These are phyloP conservation scores for Catharanthus roseus DNA, from an alignment of 257 asterid species.

Conservation along the genomic window DNA sequence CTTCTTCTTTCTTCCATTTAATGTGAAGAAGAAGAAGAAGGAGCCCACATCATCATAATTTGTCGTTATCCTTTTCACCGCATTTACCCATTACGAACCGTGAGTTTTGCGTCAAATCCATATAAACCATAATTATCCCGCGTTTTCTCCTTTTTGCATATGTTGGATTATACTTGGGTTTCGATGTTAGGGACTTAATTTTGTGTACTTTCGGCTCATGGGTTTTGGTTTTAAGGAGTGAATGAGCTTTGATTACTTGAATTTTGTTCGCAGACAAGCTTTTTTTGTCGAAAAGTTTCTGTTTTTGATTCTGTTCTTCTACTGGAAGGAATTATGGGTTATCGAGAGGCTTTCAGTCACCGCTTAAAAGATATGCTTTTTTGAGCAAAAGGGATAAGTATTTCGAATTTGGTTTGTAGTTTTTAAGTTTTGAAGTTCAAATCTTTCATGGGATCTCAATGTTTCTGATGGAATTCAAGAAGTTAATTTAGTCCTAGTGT, in stretches of 20 bases:
- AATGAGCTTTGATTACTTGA: background rate
- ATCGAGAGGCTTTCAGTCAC: no score
- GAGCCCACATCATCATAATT: conserved; percentile 7
- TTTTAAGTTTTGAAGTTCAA: background rate
- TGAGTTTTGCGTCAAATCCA: no score
- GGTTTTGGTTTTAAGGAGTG: no score
- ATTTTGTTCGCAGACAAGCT: conserved; percentile 1
- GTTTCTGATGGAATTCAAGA: background rate
- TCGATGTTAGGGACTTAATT: no score
- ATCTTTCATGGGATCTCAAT: background rate
- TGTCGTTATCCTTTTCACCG: background rate
- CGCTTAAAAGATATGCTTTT: background rate
- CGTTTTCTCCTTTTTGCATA: no score
- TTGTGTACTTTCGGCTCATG: no score
- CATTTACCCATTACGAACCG: no score
- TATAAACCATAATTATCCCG: no score
- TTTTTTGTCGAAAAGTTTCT: no score
- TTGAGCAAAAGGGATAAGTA: background rate
- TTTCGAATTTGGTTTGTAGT: background rate
- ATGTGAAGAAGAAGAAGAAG: background rate
- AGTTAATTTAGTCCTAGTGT: background rate
- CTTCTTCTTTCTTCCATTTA: background rate
- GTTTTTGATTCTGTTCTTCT: no score
- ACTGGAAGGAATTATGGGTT: no score
- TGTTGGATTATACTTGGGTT: no score